phyloP scores from a whole-genome alignment of 2,329 filamentous ascomycete genomes.

The Exophiala bonariae region DNA sequence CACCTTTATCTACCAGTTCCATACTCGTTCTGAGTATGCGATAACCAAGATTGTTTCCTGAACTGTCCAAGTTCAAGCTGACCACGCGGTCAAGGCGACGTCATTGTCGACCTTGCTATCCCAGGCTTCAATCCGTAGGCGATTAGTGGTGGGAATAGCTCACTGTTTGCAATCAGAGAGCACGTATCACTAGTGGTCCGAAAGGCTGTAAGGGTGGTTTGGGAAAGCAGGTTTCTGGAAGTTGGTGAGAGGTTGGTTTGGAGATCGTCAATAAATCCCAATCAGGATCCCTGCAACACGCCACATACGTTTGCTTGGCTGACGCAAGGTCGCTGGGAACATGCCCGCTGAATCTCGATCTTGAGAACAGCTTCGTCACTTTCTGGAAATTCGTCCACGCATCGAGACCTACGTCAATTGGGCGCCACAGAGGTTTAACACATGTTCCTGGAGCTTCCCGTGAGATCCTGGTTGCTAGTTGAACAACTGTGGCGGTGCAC shows the following conservation, averaged over 20 bases:
- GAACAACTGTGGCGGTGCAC: background rate
- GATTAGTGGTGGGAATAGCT: no score
- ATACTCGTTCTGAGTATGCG: background rate
- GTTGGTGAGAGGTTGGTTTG: background rate
- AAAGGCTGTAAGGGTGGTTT: background rate
- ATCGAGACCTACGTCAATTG: constrained; percentile 7
- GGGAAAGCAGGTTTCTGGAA: constrained; percentile 15
- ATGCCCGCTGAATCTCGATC: constrained; percentile 12
- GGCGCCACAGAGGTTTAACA: constrained; percentile 11
- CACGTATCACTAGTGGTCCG: no score
- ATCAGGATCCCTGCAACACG: constrained; percentile 5
- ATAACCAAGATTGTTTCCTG: background rate
- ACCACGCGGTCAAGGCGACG: constrained; percentile 1
- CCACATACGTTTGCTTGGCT: constrained; percentile 16
- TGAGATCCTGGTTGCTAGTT: no score
- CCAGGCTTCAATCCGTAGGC: no score
- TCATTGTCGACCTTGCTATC: constrained; percentile 5
- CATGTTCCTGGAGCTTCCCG: background rate
- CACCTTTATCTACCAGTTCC: background rate
- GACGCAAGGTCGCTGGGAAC: constrained; percentile 12
- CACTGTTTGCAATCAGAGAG: no score
- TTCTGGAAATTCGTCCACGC: constrained; percentile 4
- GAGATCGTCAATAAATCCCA: constrained; percentile 4
- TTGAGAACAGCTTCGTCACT: no score
- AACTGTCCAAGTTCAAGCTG: background rate